Percentiles rank a stretch among this genome's conserved stretches.
These are phyloP conservation scores for Penicillium robsamsonii DNA, from an alignment of 495 filamentous ascomycete species.

Conservation along the genomic window DNA sequence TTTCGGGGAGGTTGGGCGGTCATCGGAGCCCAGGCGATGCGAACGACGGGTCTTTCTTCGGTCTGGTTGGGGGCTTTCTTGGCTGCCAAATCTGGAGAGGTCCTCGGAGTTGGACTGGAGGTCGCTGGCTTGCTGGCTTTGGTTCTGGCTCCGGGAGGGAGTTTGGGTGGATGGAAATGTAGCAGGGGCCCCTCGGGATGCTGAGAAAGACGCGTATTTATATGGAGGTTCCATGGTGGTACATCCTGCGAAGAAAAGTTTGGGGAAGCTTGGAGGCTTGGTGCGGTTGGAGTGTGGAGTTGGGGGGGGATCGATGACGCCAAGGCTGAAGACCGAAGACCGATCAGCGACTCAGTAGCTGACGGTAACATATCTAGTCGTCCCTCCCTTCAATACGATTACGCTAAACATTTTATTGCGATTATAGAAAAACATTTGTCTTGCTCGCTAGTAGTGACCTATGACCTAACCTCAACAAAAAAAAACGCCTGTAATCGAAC, in stretches of 20 bases:
- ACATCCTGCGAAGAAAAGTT: slow-evolving; percentile 9
- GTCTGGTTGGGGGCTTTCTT: neutral
- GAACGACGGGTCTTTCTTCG: neutral
- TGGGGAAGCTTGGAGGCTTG: neutral
- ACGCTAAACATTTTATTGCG: neutral
- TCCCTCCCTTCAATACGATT: neutral
- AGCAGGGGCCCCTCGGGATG: slow-evolving; percentile 1
- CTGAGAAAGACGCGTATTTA: slow-evolving; percentile 9
- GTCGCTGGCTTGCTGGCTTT: slow-evolving; percentile 17
- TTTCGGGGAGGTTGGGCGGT: slow-evolving; percentile 6
- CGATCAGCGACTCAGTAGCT: neutral
- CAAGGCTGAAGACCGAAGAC: neutral
- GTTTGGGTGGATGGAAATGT: slow-evolving; percentile 13
- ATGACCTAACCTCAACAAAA: slow-evolving; percentile 11
- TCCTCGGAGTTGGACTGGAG: slow-evolving; percentile 15
- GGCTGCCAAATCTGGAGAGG: slow-evolving; percentile 18
- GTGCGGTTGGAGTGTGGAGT: slow-evolving; percentile 1
- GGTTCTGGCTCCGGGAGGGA: slow-evolving; percentile 29
- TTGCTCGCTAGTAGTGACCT: slow-evolving; percentile 13
- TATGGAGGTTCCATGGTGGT: slow-evolving; percentile 26
- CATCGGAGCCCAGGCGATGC: slow-evolving; percentile 1
- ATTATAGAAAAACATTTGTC: slow-evolving; percentile 10
- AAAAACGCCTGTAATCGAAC: slow-evolving; percentile 21
- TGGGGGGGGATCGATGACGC: slow-evolving; percentile 8
- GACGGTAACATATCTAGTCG: neutral